Percentiles rank a stretch among this genome's conserved stretches.
phyloP scores from a whole-genome alignment of 1,139 yeast genomes.

The Yamadazyma sp. region DNA sequence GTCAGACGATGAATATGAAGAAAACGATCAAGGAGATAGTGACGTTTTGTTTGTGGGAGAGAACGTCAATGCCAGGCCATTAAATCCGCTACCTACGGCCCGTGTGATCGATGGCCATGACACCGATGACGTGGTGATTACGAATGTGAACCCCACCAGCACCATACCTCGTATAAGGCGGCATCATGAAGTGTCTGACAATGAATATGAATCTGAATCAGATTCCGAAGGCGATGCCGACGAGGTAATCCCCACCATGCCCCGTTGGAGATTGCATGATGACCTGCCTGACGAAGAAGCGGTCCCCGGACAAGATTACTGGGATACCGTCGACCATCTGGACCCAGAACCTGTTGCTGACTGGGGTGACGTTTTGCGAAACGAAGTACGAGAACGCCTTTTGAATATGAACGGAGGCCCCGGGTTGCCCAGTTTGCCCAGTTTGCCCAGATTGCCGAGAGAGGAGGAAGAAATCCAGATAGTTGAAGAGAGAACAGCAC shows the following conservation, averaged over 20 bases:
- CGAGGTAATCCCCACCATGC: too few species aligned
- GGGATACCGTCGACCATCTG: too few species aligned
- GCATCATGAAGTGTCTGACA: neutral
- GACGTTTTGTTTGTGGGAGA: constrained; percentile 2
- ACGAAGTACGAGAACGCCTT: too few species aligned
- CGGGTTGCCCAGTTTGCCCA: too few species aligned
- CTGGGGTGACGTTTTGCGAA: too few species aligned
- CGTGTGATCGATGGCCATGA: neutral
- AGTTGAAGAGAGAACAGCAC: neutral
- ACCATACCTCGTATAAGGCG: neutral
- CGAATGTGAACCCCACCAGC: constrained; percentile 5
- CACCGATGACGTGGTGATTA: constrained; percentile 12
- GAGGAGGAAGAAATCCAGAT: neutral
- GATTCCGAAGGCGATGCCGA: too few species aligned
- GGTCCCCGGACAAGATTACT: neutral
- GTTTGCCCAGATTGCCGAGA: too few species aligned
- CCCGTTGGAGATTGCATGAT: too few species aligned
- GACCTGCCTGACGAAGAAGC: neutral
- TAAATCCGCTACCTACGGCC: neutral
- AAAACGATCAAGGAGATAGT: neutral
- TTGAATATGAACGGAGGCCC: too few species aligned
- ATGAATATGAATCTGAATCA: neutral
- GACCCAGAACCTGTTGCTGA: too few species aligned
- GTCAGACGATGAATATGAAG: constrained; percentile 5
- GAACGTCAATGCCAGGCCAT: constrained; percentile 1